Conservation (phyloP, 1,284 basidiomycete species). For the Amylostereum chailletii region DNA sequence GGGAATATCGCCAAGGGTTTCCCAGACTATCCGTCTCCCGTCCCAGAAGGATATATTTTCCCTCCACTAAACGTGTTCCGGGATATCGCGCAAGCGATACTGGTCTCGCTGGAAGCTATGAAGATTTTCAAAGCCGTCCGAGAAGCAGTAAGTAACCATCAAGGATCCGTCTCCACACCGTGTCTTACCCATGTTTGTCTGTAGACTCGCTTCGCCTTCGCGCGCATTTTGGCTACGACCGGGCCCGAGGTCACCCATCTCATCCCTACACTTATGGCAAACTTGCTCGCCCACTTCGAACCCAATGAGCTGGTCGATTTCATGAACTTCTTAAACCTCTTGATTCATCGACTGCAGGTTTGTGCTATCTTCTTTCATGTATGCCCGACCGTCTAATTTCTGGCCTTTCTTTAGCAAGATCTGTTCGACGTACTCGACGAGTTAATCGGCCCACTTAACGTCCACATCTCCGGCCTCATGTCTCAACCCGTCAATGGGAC, state of each 20-base stretch:
- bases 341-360: conserved; percentile 91
- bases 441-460: conserved; percentile 79
- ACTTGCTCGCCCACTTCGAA: conserved; percentile 87
- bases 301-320: conserved; percentile 92
- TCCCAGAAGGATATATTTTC: conserved; percentile 58
- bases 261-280: conserved; percentile 82
- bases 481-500: conserved; percentile 83
- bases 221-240: conserved; percentile 85
- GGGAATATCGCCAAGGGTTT: conserved; percentile 97
- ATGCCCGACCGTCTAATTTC: conserved; percentile 3
- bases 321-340: conserved; percentile 86
- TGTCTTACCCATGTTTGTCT: conserved; percentile 1
- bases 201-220: conserved; percentile 92
- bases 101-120: conserved; percentile 85
- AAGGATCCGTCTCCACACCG: conserved; percentile 8
- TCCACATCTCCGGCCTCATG: conserved; percentile 78
- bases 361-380: conserved; percentile 15
- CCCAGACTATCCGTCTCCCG: conserved; percentile 73
- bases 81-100: conserved; percentile 82
- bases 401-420: conserved; percentile 29
- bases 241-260: conserved; percentile 76
- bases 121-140: conserved; percentile 83
- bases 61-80: conserved; percentile 80
- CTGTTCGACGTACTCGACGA: conserved; percentile 86
- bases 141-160: conserved; percentile 68